A percentile compares a stretch with the other conserved stretches of the same genome.
phyloP scores from a whole-genome alignment of 225 moss, liverwort and hornwort species.

The Polytrichum formosum region DNA sequence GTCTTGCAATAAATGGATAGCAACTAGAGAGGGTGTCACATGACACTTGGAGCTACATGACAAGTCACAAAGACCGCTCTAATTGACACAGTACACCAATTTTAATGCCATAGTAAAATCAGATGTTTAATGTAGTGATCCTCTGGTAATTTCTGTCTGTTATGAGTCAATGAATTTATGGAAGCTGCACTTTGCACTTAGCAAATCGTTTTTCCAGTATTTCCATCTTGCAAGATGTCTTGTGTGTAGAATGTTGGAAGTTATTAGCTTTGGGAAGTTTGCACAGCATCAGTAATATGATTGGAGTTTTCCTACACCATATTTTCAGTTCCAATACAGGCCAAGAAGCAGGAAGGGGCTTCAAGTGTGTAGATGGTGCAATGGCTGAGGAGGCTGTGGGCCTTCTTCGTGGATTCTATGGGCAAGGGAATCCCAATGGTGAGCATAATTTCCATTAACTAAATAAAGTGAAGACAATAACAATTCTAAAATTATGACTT shows the following conservation, averaged over 20 bases:
- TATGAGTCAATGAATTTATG: neutral
- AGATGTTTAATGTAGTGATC: neutral
- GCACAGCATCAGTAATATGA: neutral
- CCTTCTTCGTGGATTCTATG: slow-evolving; percentile 83
- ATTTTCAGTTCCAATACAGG: slow-evolving; percentile 14
- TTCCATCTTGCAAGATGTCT: too few relatives aligned
- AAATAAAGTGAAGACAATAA: neutral
- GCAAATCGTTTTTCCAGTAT: too few relatives aligned
- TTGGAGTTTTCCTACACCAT: neutral
- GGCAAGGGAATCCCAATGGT: slow-evolving; percentile 91
- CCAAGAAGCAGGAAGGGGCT: slow-evolving; percentile 32
- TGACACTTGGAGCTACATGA: too few relatives aligned
- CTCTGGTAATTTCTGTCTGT: too few relatives aligned
- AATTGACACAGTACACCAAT: too few relatives aligned
- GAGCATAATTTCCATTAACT: slow-evolving; percentile 7
- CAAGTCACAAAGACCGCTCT: too few relatives aligned
- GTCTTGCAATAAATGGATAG: too few relatives aligned
- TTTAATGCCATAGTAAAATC: too few relatives aligned
- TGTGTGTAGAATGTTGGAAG: slow-evolving; percentile 3
- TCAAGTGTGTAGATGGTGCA: slow-evolving; percentile 64
- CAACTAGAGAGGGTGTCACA: too few relatives aligned
- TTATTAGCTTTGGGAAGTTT: neutral
- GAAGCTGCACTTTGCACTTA: neutral
- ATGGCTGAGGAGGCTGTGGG: slow-evolving; percentile 89
- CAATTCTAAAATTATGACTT: too few relatives aligned